These are phyloP conservation scores for Populus tomentosa DNA, from an alignment of 441 rosid species.

Conservation along the genomic window DNA sequence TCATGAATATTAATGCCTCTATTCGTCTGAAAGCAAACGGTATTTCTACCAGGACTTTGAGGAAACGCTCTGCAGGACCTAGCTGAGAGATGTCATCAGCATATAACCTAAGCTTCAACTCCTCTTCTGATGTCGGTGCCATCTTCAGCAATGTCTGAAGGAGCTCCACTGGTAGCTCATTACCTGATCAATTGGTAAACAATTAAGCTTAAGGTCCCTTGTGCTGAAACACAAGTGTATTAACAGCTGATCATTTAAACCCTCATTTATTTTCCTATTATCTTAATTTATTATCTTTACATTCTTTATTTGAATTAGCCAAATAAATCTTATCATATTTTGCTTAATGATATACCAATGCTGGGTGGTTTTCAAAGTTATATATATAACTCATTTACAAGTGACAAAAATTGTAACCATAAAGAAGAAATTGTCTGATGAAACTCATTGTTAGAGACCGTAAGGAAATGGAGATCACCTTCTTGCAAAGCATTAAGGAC, in stretches of 20 bases:
- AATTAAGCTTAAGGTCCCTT: neutral
- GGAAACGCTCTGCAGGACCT: slow-evolving; percentile 91
- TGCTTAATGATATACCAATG: neutral
- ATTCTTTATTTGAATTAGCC: neutral
- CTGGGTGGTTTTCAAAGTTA: neutral
- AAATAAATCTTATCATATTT: neutral
- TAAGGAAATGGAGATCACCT: slow-evolving; percentile 40
- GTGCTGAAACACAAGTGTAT: neutral
- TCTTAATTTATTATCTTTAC: neutral
- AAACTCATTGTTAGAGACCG: neutral
- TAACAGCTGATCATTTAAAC: neutral
- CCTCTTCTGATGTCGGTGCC: slow-evolving; percentile 91
- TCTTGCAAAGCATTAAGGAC: slow-evolving; percentile 75
- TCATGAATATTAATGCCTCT: slow-evolving; percentile 77
- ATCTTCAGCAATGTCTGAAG: slow-evolving; percentile 80
- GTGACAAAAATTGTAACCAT: neutral
- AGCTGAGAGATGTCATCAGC: slow-evolving; percentile 66
- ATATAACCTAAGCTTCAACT: slow-evolving; percentile 81
- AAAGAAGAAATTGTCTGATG: neutral
- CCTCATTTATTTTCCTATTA: neutral
- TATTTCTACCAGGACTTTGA: slow-evolving; percentile 70
- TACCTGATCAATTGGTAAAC: slow-evolving; percentile 43
- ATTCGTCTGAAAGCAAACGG: slow-evolving; percentile 80
- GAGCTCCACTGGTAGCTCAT: slow-evolving; percentile 87
- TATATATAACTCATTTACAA: neutral